phyloP scores from a whole-genome alignment of 1,284 basidiomycete species.

The Phlebopus sp. region DNA sequence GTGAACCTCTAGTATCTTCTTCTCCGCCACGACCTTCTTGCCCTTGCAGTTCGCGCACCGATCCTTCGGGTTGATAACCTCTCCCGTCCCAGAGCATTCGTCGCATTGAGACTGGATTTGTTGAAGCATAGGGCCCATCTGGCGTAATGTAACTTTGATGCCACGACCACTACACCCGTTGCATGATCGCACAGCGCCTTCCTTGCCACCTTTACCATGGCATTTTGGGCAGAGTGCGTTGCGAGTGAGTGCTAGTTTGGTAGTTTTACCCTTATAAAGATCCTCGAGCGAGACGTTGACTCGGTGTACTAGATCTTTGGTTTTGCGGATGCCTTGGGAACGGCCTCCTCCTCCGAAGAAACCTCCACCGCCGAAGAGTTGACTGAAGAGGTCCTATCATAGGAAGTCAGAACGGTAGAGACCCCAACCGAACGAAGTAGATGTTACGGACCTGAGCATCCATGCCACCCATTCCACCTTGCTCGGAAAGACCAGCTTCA shows the following conservation, averaged over 20 bases:
- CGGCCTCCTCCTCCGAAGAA: slow-evolving; percentile 58
- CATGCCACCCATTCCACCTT: slow-evolving; percentile 93
- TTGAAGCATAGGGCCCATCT: slow-evolving; percentile 99
- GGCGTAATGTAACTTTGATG: slow-evolving; percentile 87
- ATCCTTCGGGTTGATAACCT: slow-evolving; percentile 94
- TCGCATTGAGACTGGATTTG: slow-evolving; percentile 96
- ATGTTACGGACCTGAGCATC: slow-evolving; percentile 73
- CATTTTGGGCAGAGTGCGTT: slow-evolving; percentile 94
- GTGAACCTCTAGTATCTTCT: slow-evolving; percentile 98
- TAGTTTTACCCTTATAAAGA: slow-evolving; percentile 97
- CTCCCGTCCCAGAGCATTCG: slow-evolving; percentile 90
- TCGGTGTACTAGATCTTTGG: slow-evolving; percentile 97
- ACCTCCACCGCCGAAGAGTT: slow-evolving; percentile 77
- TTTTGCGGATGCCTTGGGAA: slow-evolving; percentile 86
- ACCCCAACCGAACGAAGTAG: neutral
- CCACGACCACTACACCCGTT: slow-evolving; percentile 85
- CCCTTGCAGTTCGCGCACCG: slow-evolving; percentile 92
- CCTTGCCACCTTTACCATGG: slow-evolving; percentile 96
- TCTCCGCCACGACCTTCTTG: slow-evolving; percentile 93
- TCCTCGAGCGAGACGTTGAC: slow-evolving; percentile 96
- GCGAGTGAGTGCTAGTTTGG: slow-evolving; percentile 95
- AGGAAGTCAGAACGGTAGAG: slow-evolving; percentile 5
- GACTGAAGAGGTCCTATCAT: slow-evolving; percentile 90
- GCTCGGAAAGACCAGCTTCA: slow-evolving; percentile 87
- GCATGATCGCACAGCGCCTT: slow-evolving; percentile 89